Evolutionary conservation across 768 basidiomycete species (phyloP), one percentile per base, ranked within the genome.

Genomic region (Asterophora parasitica): DNA sequence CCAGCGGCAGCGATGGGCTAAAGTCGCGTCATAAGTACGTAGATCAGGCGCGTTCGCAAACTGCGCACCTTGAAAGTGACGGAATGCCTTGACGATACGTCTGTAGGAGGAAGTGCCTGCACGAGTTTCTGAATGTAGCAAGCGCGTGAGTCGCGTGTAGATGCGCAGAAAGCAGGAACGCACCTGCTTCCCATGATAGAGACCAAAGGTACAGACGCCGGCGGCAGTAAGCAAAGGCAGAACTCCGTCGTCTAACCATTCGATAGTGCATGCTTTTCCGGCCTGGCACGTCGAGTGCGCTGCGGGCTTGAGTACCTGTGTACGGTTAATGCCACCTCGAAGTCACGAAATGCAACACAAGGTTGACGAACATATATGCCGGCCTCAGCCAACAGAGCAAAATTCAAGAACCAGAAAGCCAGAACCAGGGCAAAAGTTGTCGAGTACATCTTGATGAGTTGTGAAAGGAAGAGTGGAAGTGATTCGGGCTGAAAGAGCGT

Each of bases 181-280:
- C 49, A 82, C 83, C 65, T 70, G 60, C 7, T 74, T 59, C 7
- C 80, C 81, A n/a, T 72, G 73, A 52, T 77, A 88, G 27, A 90
- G 63, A 1, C 69, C 82, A 44, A 84, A 72, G 2, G 66, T 64
- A 42, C 76, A 73, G 0, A 75, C 60, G 3, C 84, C 83, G 40
- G 88, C 74, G 28, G 57, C 48, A 5, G 65, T 34, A n/a, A 75
- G 52, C 13, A 78, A 60, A 3, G 87, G 86, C 1, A 46, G 31
- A 8, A 50, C 32, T 13, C 85, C 85, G 51, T 89, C 70, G 46
- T 90, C 86, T 1, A 78, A 49, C 85, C 85, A 89, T 37, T 69
- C 48, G 6, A 88, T 72, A 0, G 59, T 62, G 63, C 82, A 85
- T 5, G 73, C 51, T 52, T 78, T 61, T 9, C 79, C 81, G 19